phyloP scores from a whole-genome alignment of 176 grass and related monocot genomes.

The Secale cereale region DNA sequence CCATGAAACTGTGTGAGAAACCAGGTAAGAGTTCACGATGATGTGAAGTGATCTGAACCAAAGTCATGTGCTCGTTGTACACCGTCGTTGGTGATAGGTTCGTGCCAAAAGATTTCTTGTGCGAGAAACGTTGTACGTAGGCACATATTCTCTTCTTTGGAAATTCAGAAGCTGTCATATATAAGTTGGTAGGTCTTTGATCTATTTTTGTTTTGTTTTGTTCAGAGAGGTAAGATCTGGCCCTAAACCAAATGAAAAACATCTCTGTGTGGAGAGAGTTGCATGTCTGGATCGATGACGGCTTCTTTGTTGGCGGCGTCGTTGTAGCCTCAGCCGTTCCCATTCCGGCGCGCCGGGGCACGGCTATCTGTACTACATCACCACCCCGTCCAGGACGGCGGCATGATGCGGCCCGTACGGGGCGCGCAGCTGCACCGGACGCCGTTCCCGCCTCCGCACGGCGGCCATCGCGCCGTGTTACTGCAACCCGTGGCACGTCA shows the following conservation, averaged over 20 bases:
- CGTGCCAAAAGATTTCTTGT: not conserved
- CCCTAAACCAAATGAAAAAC: not conserved
- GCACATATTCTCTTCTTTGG: not conserved
- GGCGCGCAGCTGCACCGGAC: slow-evolving; percentile 41
- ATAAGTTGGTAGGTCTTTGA: not conserved
- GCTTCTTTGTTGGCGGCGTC: too few relatives aligned
- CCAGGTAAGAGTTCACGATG: not conserved
- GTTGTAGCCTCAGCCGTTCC: too few relatives aligned
- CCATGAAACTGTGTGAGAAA: not conserved
- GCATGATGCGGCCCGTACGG: too few relatives aligned
- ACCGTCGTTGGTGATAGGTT: too few relatives aligned
- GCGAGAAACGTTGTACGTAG: not conserved
- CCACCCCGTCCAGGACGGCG: too few relatives aligned
- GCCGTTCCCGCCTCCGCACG: not conserved
- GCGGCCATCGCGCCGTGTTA: slow-evolving; percentile 26
- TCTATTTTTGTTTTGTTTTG: not conserved
- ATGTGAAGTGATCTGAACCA: not conserved
- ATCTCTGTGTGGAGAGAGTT: not conserved
- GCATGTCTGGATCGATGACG: too few relatives aligned
- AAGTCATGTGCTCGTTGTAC: not conserved
- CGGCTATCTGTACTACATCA: too few relatives aligned
- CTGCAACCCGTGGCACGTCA: slow-evolving; percentile 36
- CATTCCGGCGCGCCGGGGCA: too few relatives aligned
- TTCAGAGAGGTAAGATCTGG: not conserved
- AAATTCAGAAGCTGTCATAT: not conserved